These are phyloP conservation scores for Cystobasidium tubakii DNA, from an alignment of 768 basidiomycete species.

Conservation along the genomic window DNA sequence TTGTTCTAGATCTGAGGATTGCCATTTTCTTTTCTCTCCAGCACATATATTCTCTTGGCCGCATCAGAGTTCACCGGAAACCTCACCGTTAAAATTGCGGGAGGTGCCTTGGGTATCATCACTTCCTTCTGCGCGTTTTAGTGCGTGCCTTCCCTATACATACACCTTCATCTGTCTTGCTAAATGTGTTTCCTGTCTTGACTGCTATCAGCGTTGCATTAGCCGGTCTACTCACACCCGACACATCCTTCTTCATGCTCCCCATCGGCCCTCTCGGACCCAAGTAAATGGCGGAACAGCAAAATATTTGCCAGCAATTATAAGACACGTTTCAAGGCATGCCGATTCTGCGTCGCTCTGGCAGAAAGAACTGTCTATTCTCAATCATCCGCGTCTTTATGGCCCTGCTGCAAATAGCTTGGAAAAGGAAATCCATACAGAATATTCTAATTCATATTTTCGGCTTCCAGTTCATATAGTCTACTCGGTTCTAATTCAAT, in stretches of 20 bases:
- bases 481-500: too few species aligned
- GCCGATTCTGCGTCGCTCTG: too few species aligned
- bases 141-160: neutral
- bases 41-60: constrained; percentile 42
- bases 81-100: constrained; percentile 46
- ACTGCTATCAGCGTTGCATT: constrained; percentile 47
- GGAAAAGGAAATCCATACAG: too few species aligned
- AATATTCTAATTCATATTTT: too few species aligned
- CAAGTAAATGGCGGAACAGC: neutral
- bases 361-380: too few species aligned
- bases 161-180: constrained; percentile 3
- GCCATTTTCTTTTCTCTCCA: constrained; percentile 39
- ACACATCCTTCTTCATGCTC: constrained; percentile 27
- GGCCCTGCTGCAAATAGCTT: too few species aligned
- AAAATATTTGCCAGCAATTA: too few species aligned
- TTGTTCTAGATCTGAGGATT: too few species aligned
- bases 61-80: constrained; percentile 46
- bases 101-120: constrained; percentile 50
- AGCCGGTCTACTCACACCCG: constrained; percentile 50
- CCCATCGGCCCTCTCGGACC: constrained; percentile 18
- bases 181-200: neutral
- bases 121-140: constrained; percentile 41
- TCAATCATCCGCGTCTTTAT: too few species aligned
- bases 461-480: too few species aligned
- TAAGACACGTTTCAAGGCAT: too few species aligned